Conservation (phyloP, 2,329 filamentous ascomycete genomes). For the Bipolaris sorokiniana region DNA sequence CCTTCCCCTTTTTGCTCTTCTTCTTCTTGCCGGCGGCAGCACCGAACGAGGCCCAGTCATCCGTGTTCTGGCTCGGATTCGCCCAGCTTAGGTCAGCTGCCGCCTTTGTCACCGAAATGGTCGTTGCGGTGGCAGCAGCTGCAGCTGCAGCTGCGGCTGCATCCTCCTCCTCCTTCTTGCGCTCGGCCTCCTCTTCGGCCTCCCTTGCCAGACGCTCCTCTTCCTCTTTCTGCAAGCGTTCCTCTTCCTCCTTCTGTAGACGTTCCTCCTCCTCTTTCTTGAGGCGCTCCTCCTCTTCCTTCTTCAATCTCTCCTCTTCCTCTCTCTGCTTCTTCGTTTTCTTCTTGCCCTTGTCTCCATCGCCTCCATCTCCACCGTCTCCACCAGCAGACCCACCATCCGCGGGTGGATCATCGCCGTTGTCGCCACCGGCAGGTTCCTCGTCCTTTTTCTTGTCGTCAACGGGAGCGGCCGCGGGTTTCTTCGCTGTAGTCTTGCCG, state of each 20-base stretch:
- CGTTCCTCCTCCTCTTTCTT: slow-evolving; percentile 46
- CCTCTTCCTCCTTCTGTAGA: slow-evolving; percentile 46
- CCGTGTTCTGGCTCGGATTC: slow-evolving; percentile 32
- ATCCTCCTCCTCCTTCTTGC: slow-evolving; percentile 45
- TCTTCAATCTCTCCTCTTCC: slow-evolving; percentile 45
- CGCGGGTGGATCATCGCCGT: slow-evolving; percentile 44
- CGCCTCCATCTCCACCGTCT: slow-evolving; percentile 44
- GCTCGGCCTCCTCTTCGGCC: slow-evolving; percentile 49
- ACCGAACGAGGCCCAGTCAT: slow-evolving; percentile 42
- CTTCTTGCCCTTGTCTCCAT: slow-evolving; percentile 42
- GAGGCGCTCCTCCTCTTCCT: slow-evolving; percentile 48
- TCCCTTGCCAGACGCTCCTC: slow-evolving; percentile 46
- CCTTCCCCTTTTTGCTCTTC: slow-evolving; percentile 51
- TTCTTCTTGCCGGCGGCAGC: slow-evolving; percentile 39
- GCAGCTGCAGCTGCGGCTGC: slow-evolving; percentile 42
- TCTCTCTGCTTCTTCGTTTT: slow-evolving; percentile 52
- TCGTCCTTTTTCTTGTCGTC: slow-evolving; percentile 57
- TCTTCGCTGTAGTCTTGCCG: slow-evolving; percentile 47
- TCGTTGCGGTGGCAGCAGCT: slow-evolving; percentile 35
- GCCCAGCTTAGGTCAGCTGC: slow-evolving; percentile 38
- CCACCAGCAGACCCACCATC: slow-evolving; percentile 46
- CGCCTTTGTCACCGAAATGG: slow-evolving; percentile 33
- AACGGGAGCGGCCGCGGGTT: slow-evolving; percentile 42
- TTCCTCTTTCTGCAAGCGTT: slow-evolving; percentile 39
- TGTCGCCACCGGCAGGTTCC: slow-evolving; percentile 46